These are phyloP conservation scores for Chrysanthemum lavandulifolium DNA, from an alignment of 129 eudicot species.

Conservation along the genomic window DNA sequence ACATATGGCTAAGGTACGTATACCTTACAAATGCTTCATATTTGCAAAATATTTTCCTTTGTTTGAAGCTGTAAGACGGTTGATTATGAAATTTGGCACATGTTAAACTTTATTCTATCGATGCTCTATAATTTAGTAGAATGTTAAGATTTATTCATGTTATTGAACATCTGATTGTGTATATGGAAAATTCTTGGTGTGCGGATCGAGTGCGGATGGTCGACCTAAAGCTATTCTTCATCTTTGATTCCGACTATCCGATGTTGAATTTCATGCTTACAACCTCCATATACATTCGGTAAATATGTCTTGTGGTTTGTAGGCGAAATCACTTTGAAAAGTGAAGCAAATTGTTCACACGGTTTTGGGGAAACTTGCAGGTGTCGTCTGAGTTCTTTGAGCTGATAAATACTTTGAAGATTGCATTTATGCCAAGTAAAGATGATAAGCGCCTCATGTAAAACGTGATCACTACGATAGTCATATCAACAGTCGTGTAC, in stretches of 20 bases:
- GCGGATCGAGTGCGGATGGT: constrained; percentile 87
- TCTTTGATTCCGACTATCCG: constrained; percentile 78
- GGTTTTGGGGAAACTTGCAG: constrained; percentile 38
- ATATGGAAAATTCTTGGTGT: constrained; percentile 5
- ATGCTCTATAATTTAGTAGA: neutral
- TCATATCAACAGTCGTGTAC: constrained; percentile 48
- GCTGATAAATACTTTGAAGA: constrained; percentile 69
- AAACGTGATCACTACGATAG: constrained; percentile 56
- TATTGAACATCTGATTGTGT: neutral
- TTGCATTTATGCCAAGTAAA: constrained; percentile 73
- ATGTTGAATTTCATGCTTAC: constrained; percentile 90
- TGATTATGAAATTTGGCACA: too few species aligned
- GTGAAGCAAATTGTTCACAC: neutral
- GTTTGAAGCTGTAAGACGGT: too few species aligned
- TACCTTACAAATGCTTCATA: too few species aligned
- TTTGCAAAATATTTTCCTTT: too few species aligned
- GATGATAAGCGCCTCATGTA: constrained; percentile 75
- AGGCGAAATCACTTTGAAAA: neutral
- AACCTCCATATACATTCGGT: constrained; percentile 72
- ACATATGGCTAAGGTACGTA: too few species aligned
- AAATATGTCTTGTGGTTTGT: constrained; percentile 17
- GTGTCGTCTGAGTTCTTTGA: constrained; percentile 80
- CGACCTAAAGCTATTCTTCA: constrained; percentile 85
- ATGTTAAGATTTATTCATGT: neutral
- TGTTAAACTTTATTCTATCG: too few species aligned